Evolutionary conservation across 2,329 filamentous ascomycete genomes (phyloP), one percentile per base, ranked within the genome.

Genomic region (Colletotrichum abscissum): DNA sequence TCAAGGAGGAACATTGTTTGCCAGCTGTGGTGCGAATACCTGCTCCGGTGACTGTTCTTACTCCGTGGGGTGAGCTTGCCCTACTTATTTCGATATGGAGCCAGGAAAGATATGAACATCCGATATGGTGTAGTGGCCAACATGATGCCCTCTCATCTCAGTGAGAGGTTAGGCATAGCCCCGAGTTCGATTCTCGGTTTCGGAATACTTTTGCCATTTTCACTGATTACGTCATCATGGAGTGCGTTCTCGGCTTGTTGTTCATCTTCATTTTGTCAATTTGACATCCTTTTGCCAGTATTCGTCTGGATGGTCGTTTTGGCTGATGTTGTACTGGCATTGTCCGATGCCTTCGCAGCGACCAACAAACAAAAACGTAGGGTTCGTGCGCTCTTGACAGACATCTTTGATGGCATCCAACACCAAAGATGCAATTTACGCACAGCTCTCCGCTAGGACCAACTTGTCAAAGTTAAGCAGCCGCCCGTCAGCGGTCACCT

Each of bases 101-200:
- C 0, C 0, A 6, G 0, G 2, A 49, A 11, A 46, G 1, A 1
- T 5, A 46, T 16, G 2, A 19, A 46, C 5, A 33, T 63, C 65
- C 69, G 65, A 69, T 69, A 72, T 72, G 69, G 69, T 72, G 69
- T 72, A 72, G 69, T 72, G 69, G 65, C 65, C 65, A 72, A 72
- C 65, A 69, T 69, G 69, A 72, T 72, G 65, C 69, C 65, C 69
- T 72, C 69, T 72, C 69, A 69, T 35, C 1, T 12, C 0, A 0
- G 0, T 46, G 69, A 46, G 64, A 68, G 58, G 69, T 46, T 68
- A 72, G 64, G 69, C 64, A 72, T 69, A 72, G 69, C 64, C 64
- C 69, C 69, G 64, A 72, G 64, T 69, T 72, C 69, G 69, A 72
- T 72, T 72, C 69, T 72, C 69, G 69, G 69, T 69, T 72, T 69